These are phyloP conservation scores for Cryptococcus sp. DNA, from an alignment of 1,284 basidiomycete genomes.

Conservation along the genomic window DNA sequence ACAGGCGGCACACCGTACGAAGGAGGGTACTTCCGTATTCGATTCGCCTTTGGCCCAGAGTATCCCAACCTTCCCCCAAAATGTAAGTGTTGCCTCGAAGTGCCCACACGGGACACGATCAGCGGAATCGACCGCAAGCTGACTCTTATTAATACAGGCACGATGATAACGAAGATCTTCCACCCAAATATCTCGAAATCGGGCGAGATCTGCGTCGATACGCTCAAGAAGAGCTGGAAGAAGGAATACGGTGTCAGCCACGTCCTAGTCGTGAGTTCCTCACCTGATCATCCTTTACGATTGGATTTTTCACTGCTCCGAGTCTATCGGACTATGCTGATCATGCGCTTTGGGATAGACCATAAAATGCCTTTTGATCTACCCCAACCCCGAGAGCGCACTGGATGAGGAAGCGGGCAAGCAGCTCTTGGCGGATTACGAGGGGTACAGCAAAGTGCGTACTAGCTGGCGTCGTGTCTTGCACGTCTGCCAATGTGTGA, in stretches of 20 bases:
- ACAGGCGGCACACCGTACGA: conserved; percentile 87
- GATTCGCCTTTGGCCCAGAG: conserved; percentile 79
- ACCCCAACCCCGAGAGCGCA: conserved; percentile 93
- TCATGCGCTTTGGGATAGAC: conserved; percentile 54
- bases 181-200: conserved; percentile 88
- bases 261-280: conserved; percentile 66
- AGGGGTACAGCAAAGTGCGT: conserved; percentile 69
- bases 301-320: background rate
- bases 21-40: conserved; percentile 84
- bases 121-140: background rate
- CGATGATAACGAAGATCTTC: conserved; percentile 90
- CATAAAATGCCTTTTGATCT: conserved; percentile 91
- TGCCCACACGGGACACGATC: background rate
- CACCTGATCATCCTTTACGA: background rate
- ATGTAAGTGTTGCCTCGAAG: conserved; percentile 62
- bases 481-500: background rate
- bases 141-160: conserved; percentile 60
- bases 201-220: conserved; percentile 96
- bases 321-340: no score
- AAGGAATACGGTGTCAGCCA: conserved; percentile 85
- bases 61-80: conserved; percentile 89
- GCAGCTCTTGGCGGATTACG: conserved; percentile 82
- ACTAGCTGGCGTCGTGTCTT: background rate
- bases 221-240: conserved; percentile 96
- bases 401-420: conserved; percentile 93